Percentiles rank a stretch among this genome's conserved stretches.
phyloP scores from a whole-genome alignment of 1,284 basidiomycete species.

The Ustilago trichophora region DNA sequence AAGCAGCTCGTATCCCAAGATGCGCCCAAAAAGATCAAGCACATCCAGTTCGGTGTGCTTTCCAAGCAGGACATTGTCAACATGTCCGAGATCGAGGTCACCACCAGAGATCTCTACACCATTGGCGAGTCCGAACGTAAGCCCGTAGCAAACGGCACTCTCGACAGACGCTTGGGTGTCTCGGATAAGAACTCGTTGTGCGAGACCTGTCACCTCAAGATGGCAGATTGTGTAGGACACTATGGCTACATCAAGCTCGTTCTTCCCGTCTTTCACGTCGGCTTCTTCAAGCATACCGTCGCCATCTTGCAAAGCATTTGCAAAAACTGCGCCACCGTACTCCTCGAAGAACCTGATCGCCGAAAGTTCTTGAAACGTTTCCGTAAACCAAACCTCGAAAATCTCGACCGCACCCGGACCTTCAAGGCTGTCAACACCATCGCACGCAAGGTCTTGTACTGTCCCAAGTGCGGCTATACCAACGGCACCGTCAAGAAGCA shows the following conservation, averaged over 20 bases:
- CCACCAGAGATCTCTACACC: slow-evolving; percentile 62
- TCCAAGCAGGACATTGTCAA: slow-evolving; percentile 66
- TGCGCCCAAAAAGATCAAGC: slow-evolving; percentile 66
- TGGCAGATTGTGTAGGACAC: slow-evolving; percentile 96
- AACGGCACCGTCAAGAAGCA: slow-evolving; percentile 98
- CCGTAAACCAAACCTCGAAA: slow-evolving; percentile 88
- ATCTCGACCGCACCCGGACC: slow-evolving; percentile 85
- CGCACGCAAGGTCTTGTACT: slow-evolving; percentile 90
- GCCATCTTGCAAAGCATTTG: slow-evolving; percentile 82
- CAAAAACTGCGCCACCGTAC: slow-evolving; percentile 87
- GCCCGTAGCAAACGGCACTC: slow-evolving; percentile 60
- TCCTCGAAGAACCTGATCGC: slow-evolving; percentile 89
- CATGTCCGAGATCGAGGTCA: slow-evolving; percentile 64
- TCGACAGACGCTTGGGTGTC: slow-evolving; percentile 74
- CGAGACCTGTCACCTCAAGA: slow-evolving; percentile 90
- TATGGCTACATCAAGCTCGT: slow-evolving; percentile 80
- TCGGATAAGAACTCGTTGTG: slow-evolving; percentile 92
- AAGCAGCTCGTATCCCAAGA: slow-evolving; percentile 64
- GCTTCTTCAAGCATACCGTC: slow-evolving; percentile 96
- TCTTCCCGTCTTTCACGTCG: slow-evolving; percentile 94
- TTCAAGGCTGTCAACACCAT: slow-evolving; percentile 88
- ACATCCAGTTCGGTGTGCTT: slow-evolving; percentile 67
- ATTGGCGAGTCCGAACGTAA: slow-evolving; percentile 55
- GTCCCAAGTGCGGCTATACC: slow-evolving; percentile 89
- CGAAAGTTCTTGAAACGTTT: slow-evolving; percentile 86